phyloP scores from a whole-genome alignment of 2,329 filamentous ascomycete species.

The Tolypocladium inflatum region DNA sequence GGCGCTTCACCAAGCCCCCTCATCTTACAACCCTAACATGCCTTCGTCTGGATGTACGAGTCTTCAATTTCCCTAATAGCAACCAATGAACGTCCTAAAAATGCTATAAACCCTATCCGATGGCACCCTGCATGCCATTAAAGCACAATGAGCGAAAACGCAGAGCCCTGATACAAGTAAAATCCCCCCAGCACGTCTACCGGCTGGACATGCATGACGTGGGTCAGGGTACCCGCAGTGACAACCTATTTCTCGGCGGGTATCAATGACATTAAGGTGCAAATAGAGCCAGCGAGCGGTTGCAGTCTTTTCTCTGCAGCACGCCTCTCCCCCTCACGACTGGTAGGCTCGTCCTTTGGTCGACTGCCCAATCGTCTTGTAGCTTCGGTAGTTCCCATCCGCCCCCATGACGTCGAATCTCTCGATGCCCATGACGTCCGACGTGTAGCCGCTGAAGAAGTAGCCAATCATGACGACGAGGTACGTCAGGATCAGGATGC shows the following conservation, averaged over 20 bases:
- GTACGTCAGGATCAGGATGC: slow-evolving; percentile 87
- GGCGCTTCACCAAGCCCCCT: background rate
- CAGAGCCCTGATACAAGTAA: background rate
- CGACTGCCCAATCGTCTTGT: slow-evolving; percentile 43
- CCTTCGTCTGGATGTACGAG: too few species aligned
- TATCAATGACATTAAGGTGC: background rate
- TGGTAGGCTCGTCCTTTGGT: slow-evolving; percentile 19
- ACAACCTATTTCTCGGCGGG: background rate
- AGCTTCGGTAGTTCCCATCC: slow-evolving; percentile 39
- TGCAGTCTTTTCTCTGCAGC: background rate
- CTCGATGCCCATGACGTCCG: slow-evolving; percentile 31
- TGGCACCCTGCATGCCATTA: background rate
- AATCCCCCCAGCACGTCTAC: background rate
- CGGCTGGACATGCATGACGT: too few species aligned
- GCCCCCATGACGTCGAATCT: slow-evolving; percentile 45
- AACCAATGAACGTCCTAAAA: background rate
- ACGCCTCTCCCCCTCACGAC: background rate
- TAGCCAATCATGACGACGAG: slow-evolving; percentile 87
- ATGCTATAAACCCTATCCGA: background rate
- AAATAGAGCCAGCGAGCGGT: background rate
- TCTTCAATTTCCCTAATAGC: background rate
- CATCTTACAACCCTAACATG: background rate
- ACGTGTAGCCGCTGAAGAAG: slow-evolving; percentile 62
- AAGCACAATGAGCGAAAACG: background rate
- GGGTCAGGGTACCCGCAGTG: background rate